phyloP scores from a whole-genome alignment of 495 filamentous ascomycete genomes.

The Neurospora tetraspora region DNA sequence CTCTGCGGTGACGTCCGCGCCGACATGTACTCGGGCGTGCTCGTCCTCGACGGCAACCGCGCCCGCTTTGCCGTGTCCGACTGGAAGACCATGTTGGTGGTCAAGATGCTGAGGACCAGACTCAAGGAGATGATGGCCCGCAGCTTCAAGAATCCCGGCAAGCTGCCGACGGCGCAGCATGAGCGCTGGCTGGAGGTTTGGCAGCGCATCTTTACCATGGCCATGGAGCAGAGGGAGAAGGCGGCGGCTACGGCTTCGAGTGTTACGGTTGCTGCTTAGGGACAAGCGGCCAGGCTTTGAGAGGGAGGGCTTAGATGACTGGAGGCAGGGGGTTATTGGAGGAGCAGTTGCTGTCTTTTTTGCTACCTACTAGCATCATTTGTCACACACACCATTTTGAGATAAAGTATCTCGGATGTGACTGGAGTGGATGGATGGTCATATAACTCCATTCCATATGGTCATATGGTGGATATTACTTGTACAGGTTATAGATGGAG shows the following conservation, averaged over 20 bases:
- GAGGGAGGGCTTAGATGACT: background rate
- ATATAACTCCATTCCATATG: background rate
- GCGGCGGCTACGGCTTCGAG: background rate
- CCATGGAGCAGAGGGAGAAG: constrained; percentile 17
- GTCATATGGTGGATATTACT: background rate
- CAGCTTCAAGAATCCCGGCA: constrained; percentile 64
- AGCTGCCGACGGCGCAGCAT: constrained; percentile 53
- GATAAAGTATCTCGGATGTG: background rate
- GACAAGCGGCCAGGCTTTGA: background rate
- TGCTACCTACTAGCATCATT: background rate
- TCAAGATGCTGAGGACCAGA: constrained; percentile 63
- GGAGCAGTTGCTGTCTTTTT: background rate
- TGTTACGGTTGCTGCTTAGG: background rate
- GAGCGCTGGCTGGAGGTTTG: constrained; percentile 67
- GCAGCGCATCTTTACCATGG: constrained; percentile 39
- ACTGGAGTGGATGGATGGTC: background rate
- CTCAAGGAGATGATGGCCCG: constrained; percentile 62
- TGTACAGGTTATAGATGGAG: background rate
- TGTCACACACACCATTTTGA: background rate
- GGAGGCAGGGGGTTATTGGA: background rate
- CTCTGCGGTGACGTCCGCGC: constrained; percentile 82
- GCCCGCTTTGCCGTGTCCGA: constrained; percentile 79
- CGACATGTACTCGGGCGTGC: constrained; percentile 76
- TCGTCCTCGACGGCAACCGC: constrained; percentile 76
- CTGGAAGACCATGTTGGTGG: constrained; percentile 80